Evolutionary conservation across 1,284 basidiomycete genomes (phyloP).

Genomic region (Ceratobasidium sp.): DNA sequence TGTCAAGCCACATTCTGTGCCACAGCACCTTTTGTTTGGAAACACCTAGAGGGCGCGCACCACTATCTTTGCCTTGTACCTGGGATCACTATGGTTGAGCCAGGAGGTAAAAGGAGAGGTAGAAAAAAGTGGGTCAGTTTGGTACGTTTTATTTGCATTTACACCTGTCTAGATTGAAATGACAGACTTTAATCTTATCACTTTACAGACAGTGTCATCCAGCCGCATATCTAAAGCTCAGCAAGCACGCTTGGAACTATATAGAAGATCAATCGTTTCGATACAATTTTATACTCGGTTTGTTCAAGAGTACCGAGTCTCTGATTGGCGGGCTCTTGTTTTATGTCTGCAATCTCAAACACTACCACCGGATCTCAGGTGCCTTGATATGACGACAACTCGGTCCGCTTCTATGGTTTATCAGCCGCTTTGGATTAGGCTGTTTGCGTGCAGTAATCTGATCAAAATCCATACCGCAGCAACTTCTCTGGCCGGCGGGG

Average conservation of each 20-base stretch:
- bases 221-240: not conserved
- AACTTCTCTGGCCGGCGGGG: not conserved
- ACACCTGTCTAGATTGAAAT: too few relatives aligned
- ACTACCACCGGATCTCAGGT: not conserved
- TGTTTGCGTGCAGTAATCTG: not conserved
- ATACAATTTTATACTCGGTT: not conserved
- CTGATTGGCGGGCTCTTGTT: not conserved
- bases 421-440: not conserved
- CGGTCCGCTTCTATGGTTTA: not conserved
- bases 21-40: constrained; percentile 8
- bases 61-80: not conserved
- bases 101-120: not conserved
- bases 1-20: not conserved
- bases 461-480: not conserved
- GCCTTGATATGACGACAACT: not conserved
- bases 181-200: not conserved
- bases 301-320: not conserved
- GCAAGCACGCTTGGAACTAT: not conserved
- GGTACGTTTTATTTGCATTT: not conserved
- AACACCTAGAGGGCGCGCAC: not conserved
- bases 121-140: not conserved
- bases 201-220: not conserved
- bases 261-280: not conserved
- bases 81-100: not conserved
- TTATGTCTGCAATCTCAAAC: not conserved